Base-by-base conservation (phyloP, 2,329 filamentous ascomycete species). In the Ophiostoma populinum region DNA sequence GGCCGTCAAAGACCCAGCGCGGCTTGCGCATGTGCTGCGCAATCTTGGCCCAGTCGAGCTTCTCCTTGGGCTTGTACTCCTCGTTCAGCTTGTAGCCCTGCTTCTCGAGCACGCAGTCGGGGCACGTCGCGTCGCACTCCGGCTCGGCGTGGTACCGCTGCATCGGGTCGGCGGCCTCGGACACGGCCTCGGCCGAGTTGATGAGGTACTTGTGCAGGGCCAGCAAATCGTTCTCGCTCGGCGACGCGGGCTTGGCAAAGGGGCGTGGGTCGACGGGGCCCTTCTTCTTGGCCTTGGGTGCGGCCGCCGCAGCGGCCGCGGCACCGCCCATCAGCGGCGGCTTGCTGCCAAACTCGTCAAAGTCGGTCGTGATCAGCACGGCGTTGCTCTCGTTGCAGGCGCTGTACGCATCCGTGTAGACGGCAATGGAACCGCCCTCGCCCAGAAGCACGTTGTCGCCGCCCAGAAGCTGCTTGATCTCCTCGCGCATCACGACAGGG, bases 1-100 rank as follows among this genome's bases (percentile, higher is more conserved):
- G 61, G n/a, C 66, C 66, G 40, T 70, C 65, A 50, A 70, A 70
- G 18, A 70, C 53, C 63, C 63, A 68, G 38, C 59, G 61, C 9
- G 66, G 65, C 51, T 63, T 61, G 32, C 55, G 55, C 63, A 70
- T 68, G 42, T 51, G 49, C 35, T 55, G 48, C 29, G 62, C 54
- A 28, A 70, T 62, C 49, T 53, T 57, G 36, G 52, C 54, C 65
- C 66, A 70, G 52, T 70, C 61, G 13, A 70, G 47, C 24, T 51
- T 55, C 48, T 62, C 61, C 49, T 59, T 64, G 36, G 55, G 43
- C 43, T 55, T 57, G 50, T 62, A 58, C 46, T 62, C 60, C 37
- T 45, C 41, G 37, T 43, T 40, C 13, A 42, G 42, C 42, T 38
- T 38, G 39, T 43, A 43, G 32, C 43, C 42, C 25, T 39, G 32